These are phyloP conservation scores for Cutaneotrichosporon cavernicola DNA, from an alignment of 1,284 basidiomycete species.

Conservation along the genomic window DNA sequence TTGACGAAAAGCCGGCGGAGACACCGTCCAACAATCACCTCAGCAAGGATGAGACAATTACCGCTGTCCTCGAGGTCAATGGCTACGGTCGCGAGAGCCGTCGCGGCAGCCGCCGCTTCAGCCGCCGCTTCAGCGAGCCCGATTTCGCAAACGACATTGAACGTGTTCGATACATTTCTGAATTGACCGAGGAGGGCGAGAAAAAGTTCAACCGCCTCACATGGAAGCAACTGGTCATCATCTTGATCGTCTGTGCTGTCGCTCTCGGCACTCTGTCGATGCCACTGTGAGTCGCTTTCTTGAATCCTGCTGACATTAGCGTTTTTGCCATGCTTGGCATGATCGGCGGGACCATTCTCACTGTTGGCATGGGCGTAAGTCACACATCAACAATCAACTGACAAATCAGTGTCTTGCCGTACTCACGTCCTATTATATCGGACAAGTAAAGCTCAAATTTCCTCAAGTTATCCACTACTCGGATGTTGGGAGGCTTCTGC, in stretches of 20 bases:
- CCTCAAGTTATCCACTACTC: conserved; percentile 24
- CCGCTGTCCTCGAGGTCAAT: background rate
- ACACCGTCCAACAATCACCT: background rate
- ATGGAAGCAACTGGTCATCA: no score
- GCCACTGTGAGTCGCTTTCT: no score
- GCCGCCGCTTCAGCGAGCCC: background rate
- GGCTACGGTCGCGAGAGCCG: background rate
- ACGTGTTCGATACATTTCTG: no score
- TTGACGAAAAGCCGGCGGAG: background rate
- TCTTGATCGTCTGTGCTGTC: no score
- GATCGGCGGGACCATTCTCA: background rate
- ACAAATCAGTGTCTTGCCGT: no score
- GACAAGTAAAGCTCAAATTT: conserved; percentile 26
- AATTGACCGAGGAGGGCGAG: no score
- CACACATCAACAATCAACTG: no score
- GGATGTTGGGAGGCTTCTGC: conserved; percentile 20
- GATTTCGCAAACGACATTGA: background rate
- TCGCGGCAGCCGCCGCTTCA: background rate
- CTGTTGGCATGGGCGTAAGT: no score
- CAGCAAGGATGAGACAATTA: background rate
- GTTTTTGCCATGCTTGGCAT: background rate
- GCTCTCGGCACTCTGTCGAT: no score
- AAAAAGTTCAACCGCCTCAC: no score
- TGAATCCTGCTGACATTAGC: background rate
- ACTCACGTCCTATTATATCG: background rate